Base-by-base conservation (phyloP, 2,329 filamentous ascomycete species). In the Fusarium agapanthi region DNA sequence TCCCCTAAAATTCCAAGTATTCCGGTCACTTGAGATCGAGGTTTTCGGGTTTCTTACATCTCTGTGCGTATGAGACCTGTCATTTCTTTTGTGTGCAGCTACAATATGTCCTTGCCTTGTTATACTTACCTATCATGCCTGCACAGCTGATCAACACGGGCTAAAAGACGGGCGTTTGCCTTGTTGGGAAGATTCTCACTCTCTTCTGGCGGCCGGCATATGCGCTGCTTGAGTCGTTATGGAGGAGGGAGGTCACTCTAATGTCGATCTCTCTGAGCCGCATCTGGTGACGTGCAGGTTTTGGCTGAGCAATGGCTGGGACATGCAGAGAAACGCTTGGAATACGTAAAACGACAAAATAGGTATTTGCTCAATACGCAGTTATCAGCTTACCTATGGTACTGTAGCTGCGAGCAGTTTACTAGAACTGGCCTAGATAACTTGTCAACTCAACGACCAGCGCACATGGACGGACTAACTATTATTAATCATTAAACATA, bases 191-290 rank as follows among this genome's bases (percentile, higher is more conserved):
- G 20, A 28, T 41, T 15, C 22, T 14, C 9, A 37, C 12, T 32
- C 70, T 41, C 35, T 73, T 73, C 54, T 67, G 55, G 58, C 66
- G 30, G 30, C n/a, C 30, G 71, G 70, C 70, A 73, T 73, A 67
- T 73, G 58, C 54, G 34, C 15, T 35, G 44, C 13, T 24, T 54
- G 40, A 51, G 57, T 43, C 51, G 43, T 48, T n/a, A 54, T 12
- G 12, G 40, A 28, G 26, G 26, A 7, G 24, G 13, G 14, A 56
- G 54, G 54, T 32, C 15, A 57, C 30, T 45, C 16, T 22, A 38
- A 40, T 20, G 45, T 58, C 65, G 67, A 71, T 72, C 64, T 65
- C 43, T 67, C 44, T 53, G 66, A 73, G 70, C 70, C 66, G 70
- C 63, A 72, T 57, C 28, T 53, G 55, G 66, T 65, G 67, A 62